A percentile compares a stretch with the other conserved stretches of the same genome.
These are phyloP conservation scores for Hymenoscyphus infarciens DNA, from an alignment of 2,329 filamentous ascomycete species.

Conservation along the genomic window DNA sequence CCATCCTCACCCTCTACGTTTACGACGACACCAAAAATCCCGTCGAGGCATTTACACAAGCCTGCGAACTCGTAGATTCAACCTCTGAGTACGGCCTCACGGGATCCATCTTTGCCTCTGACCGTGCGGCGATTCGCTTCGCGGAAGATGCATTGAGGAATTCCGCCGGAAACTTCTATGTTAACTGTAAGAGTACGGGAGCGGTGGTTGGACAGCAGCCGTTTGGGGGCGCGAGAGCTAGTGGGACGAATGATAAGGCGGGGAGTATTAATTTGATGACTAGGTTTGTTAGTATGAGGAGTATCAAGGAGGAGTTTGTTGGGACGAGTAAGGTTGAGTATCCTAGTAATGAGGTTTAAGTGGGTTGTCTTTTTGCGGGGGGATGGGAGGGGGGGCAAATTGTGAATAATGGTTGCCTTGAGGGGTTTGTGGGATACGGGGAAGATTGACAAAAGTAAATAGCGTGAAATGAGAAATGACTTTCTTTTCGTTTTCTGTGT, in stretches of 20 bases:
- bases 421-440: too few species aligned
- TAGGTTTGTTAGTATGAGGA: slow-evolving; percentile 63
- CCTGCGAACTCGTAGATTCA: slow-evolving; percentile 62
- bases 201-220: slow-evolving; percentile 71
- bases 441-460: too few species aligned
- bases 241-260: slow-evolving; percentile 71
- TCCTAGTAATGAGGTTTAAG: slow-evolving; percentile 61
- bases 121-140: slow-evolving; percentile 60
- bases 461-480: too few species aligned
- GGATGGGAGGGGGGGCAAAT: not conserved
- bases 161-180: slow-evolving; percentile 78
- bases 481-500: too few species aligned
- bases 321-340: slow-evolving; percentile 61
- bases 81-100: slow-evolving; percentile 77
- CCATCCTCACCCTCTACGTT: slow-evolving; percentile 69
- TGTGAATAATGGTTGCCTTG: not conserved
- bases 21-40: slow-evolving; percentile 65
- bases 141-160: slow-evolving; percentile 71
- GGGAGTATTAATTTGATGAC: slow-evolving; percentile 61
- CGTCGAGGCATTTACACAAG: slow-evolving; percentile 52
- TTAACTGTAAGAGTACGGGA: slow-evolving; percentile 79
- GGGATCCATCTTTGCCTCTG: slow-evolving; percentile 69
- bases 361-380: not conserved
- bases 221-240: slow-evolving; percentile 65
- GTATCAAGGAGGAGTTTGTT: slow-evolving; percentile 73